Evolutionary conservation across 2,329 filamentous ascomycete genomes (phyloP).

Genomic region (Xylariaceae sp.): DNA sequence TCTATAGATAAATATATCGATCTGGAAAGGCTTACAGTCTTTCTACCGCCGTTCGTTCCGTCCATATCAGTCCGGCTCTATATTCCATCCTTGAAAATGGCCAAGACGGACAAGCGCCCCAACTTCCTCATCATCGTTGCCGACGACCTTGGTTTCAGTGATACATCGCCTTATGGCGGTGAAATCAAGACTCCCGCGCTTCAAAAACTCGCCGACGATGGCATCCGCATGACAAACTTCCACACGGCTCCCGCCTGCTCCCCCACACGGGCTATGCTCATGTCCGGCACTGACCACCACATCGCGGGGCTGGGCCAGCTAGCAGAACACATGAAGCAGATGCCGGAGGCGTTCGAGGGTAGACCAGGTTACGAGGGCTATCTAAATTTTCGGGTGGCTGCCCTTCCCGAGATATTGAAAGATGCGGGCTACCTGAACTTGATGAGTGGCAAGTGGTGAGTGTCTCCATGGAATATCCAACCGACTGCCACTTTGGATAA

Average conservation of each 20-base stretch:
- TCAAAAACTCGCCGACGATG: constrained; percentile 35
- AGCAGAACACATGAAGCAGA: constrained; percentile 28
- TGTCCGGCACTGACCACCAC: constrained; percentile 50
- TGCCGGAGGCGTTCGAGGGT: constrained; percentile 21
- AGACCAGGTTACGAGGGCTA: constrained; percentile 15
- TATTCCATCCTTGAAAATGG: constrained; percentile 7
- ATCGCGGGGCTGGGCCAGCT: constrained; percentile 38
- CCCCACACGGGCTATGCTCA: constrained; percentile 51
- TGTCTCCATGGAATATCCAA: too few species aligned
- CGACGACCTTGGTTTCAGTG: constrained; percentile 36
- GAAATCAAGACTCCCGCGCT: constrained; percentile 53
- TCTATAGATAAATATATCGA: too few species aligned
- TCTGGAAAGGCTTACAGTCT: too few species aligned
- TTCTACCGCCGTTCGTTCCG: too few species aligned
- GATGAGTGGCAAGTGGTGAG: constrained; percentile 49
- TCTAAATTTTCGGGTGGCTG: constrained; percentile 8
- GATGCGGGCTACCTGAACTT: constrained; percentile 49
- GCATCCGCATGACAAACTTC: constrained; percentile 45
- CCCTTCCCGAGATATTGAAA: constrained; percentile 46
- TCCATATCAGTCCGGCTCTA: not conserved
- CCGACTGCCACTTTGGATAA: too few species aligned
- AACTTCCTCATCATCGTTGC: constrained; percentile 41
- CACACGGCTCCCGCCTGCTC: constrained; percentile 54
- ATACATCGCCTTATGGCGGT: constrained; percentile 44
- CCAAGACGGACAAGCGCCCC: constrained; percentile 22